Base-by-base conservation (phyloP, 495 filamentous ascomycete species). In the Schizothecium vesticola region DNA sequence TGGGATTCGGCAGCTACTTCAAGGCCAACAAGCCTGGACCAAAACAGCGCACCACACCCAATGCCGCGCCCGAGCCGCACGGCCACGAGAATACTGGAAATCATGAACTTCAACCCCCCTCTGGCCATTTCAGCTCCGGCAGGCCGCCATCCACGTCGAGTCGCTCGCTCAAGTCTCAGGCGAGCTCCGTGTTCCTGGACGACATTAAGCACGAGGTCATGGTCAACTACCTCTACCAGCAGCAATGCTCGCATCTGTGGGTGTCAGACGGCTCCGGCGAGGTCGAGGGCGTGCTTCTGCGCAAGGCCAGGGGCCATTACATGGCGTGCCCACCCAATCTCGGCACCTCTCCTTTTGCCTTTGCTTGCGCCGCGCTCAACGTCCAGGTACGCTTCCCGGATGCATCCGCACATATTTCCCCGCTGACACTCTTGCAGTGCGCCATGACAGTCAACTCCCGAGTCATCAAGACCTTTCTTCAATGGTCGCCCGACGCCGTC, bases 171-270 rank as follows among this genome's bases (percentile, higher is more conserved):
- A 75, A 77, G 60, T 87, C 85, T 10, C 77, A 70, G 19, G 77
- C 77, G 25, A 86, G 83, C 70, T 89, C 88, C 21, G 79, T 84
- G 60, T 85, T 89, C 64, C 72, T 91, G 24, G 89, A 91, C 66
- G 89, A 92, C 69, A 91, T 93, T 74, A 92, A 91, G 73, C 90
- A 91, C 74, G 90, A 92, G 73, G 88, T 93, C 65, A 93, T 93
- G 90, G 90, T 90, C 56, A 92, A 90, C 73, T 92, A 90, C 71
- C 81, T 93, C 25, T 91, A 90, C 77, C 91, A 93, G 72, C 90
- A 92, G 74, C 89, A 91, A 76, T 90, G 87, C 63, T 82, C 84
- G 16, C 82, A 86, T 65, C 79, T 92, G 36, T 93, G 91, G 91
- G 86, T 91, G 12, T 86, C 85, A 33, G 87, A 91, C 69, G 85